Base-by-base conservation (phyloP, 1,139 yeast genomes). In the Kodamaea suecica region DNA sequence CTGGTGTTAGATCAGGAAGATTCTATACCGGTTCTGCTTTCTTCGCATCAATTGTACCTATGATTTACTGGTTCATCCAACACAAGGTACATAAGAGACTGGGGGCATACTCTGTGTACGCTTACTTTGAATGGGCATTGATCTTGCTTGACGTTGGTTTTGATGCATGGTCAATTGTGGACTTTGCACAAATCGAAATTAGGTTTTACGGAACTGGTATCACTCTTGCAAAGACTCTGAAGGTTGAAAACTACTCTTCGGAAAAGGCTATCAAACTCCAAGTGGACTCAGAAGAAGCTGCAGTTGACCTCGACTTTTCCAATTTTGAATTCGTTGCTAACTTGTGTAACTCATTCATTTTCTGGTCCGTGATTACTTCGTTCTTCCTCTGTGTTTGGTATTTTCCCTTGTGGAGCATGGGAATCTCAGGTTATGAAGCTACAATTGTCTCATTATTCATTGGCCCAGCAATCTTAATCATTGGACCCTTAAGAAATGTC, bases 391-490 rank as follows among this genome's bases (percentile, higher is more conserved):
- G 94, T 52, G 81, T 92, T 33, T 92, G 98, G 98, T 87, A 85
- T 63, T 92, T 92, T 70, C 98, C 98, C 12, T 70, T 92, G 42
- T 92, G 98, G 98, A 78, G 84, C 55, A 88, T 92, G 97, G 97
- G 97, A 6, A 82, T 92, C 38, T 84, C 95, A 2, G 98, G 98
- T 3, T 88, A 84, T 55, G 98, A 92, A 59, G 84, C 84, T 0
- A 74, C 80, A 2, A 68, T 87, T 32, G 42, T 59, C 9, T 55
- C 80, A 3, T 63, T 80, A 17, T 67, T 83, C 29, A 42, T 78
- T 21, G 73, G 82, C 1, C 84, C 90, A 4, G 41, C 82, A 11
- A 30, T 87, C 2, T 63, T 87, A 27, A 55, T 61, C 3, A 48
- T 84, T 11, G 78, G 86, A 3, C 66, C 70, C n/a, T 30, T 84